A percentile compares a stretch with the other conserved stretches of the same genome.
phyloP scores from a whole-genome alignment of 73 alveolate species.

The Uronychia binucleata region DNA sequence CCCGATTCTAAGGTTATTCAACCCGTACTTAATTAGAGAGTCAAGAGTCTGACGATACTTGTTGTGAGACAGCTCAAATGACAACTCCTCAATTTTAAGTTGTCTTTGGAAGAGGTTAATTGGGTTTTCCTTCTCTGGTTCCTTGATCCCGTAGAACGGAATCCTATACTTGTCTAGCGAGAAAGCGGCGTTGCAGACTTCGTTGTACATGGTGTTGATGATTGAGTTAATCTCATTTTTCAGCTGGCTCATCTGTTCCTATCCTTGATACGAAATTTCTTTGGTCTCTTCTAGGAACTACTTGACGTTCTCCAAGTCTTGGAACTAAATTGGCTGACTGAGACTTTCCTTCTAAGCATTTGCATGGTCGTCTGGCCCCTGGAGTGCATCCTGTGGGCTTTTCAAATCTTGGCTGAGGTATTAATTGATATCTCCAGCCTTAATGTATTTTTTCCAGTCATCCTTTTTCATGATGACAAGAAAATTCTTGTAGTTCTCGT shows the following conservation, averaged over 20 bases:
- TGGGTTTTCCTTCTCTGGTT: conserved; percentile 79
- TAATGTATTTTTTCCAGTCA: conserved; percentile 40
- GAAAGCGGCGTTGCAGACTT: conserved; percentile 51
- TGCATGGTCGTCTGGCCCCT: too few relatives aligned
- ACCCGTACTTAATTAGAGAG: conserved; percentile 61
- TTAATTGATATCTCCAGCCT: not conserved
- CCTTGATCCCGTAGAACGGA: conserved; percentile 80
- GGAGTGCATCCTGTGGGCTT: not conserved
- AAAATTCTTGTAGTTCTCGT: conserved; percentile 10
- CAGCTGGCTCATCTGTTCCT: conserved; percentile 17
- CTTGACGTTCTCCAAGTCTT: conserved; percentile 9
- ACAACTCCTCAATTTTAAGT: conserved; percentile 74
- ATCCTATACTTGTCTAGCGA: conserved; percentile 66
- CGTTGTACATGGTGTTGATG: conserved; percentile 52
- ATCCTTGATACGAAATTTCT: not conserved
- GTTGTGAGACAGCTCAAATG: conserved; percentile 72
- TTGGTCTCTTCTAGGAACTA: conserved; percentile 2
- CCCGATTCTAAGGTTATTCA: too few relatives aligned
- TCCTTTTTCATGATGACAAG: conserved; percentile 11
- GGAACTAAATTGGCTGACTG: conserved; percentile 3
- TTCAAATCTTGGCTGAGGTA: not conserved
- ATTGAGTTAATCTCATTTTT: conserved; percentile 37
- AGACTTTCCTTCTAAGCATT: not conserved
- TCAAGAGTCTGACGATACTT: conserved; percentile 71
- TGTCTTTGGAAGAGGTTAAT: conserved; percentile 78